Evolutionary conservation across 208 protist genomes (phyloP), one percentile per base, ranked within the genome.

Genomic region (Balamuthia mandrillaris): DNA sequence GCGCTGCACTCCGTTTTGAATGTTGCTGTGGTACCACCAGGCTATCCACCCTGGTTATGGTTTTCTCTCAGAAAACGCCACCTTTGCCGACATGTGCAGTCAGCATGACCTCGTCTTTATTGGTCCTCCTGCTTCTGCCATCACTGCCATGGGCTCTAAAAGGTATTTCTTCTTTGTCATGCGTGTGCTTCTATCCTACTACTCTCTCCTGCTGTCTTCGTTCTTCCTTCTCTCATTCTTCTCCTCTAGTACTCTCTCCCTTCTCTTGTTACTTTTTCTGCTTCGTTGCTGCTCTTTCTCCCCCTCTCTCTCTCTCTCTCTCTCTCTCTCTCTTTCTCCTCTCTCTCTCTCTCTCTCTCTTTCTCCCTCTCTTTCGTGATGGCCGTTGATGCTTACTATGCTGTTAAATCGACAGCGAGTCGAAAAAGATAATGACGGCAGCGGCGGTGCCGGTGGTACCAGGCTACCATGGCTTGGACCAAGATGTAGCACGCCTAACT

Each of bases 121-220:
- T 45, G 97, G 97, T n/a, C 97, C 97, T 3, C 93, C 94, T 16
- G 85, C 95, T 7, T 60, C 88, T 45, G 96, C 96, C 2, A 98
- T 99, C 75, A 70, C 81, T 27, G 87, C 92, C 44, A 98, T 98
- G 97, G 97, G 96, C 31, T 93, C 92, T 70, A 98, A 98, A 86
- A 78, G 68, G 68, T 78, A 35, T 27, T n/a, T 2, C 5, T 12
- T 4, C 10, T 44, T 14, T 27, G 24, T 9, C 10, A 75, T 9
- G 9, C 12, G 44, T 52, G n/a, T 21, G 14, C 16, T 54, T 54
- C 47, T 24, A 27, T 56, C 49, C 49, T 56, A 18, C 21, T 18
- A 18, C 18, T 56, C 21, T 56, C 49, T 56, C 21, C 18, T 56
- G 49, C 49, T 56, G 18, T 27, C 18, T n/a, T n/a, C n/a, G n/a